These are phyloP conservation scores for Suillus placidus DNA, from an alignment of 768 basidiomycete genomes.

Conservation along the genomic window DNA sequence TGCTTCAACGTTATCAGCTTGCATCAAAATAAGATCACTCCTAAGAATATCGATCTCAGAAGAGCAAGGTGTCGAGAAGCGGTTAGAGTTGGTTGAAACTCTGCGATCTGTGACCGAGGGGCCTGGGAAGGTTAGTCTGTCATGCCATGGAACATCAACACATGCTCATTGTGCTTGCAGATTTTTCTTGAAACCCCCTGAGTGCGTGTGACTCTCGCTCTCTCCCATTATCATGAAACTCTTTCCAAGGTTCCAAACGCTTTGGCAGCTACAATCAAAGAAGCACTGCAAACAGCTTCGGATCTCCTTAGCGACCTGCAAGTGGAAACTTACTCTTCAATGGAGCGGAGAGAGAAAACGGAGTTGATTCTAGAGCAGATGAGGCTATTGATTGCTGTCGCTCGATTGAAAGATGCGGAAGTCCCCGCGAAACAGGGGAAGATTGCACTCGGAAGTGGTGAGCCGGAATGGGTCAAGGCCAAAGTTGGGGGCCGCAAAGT, in stretches of 20 bases:
- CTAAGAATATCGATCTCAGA: conserved; percentile 51
- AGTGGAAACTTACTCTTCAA: conserved; percentile 98
- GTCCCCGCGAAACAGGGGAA: conserved; percentile 55
- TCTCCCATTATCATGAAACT: conserved; percentile 84
- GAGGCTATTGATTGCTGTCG: conserved; percentile 81
- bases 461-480: conserved; percentile 92
- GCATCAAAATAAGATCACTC: conserved; percentile 32
- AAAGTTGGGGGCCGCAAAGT: conserved; percentile 91
- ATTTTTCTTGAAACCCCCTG: conserved; percentile 97
- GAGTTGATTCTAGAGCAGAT: conserved; percentile 99
- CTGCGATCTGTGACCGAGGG: conserved; percentile 85
- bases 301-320: conserved; percentile 94
- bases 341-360: conserved; percentile 97
- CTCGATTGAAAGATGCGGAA: conserved; percentile 73
- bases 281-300: conserved; percentile 81
- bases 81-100: conserved; percentile 89
- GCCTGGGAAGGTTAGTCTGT: conserved; percentile 77
- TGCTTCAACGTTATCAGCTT: conserved; percentile 2
- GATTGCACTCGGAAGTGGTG: conserved; percentile 67
- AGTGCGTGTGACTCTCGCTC: conserved; percentile 87
- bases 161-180: conserved; percentile 41
- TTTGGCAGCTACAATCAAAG: conserved; percentile 47
- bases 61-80: conserved; percentile 67
- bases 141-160: conserved; percentile 4
- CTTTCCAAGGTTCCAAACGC: conserved; percentile 51